phyloP scores from a whole-genome alignment of 2,329 filamentous ascomycete genomes.

The Fusarium zealandicum region DNA sequence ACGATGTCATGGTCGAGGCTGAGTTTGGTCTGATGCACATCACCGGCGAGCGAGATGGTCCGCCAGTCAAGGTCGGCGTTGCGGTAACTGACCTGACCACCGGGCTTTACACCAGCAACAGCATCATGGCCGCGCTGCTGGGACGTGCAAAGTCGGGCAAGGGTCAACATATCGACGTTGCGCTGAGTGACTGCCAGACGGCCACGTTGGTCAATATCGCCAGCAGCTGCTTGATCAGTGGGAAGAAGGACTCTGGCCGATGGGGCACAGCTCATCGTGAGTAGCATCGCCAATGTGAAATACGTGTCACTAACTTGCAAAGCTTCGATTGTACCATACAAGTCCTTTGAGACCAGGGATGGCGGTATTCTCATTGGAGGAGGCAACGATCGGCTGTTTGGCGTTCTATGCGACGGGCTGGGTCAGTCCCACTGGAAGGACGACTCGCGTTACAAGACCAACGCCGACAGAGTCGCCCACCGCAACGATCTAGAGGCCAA shows the following conservation, averaged over 20 bases:
- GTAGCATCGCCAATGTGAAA: conserved; percentile 29
- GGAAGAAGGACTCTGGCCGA: conserved; percentile 83
- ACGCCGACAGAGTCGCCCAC: conserved; percentile 70
- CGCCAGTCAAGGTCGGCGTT: conserved; percentile 96
- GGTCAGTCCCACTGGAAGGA: conserved; percentile 66
- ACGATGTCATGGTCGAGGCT: conserved; percentile 99
- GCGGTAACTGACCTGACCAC: conserved; percentile 97
- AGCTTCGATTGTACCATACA: conserved; percentile 98
- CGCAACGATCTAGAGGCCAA: conserved; percentile 77
- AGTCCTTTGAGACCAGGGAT: conserved; percentile 78
- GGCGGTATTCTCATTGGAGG: conserved; percentile 75
- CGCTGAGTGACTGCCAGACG: conserved; percentile 92
- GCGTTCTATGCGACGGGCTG: conserved; percentile 67
- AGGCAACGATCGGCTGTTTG: conserved; percentile 75
- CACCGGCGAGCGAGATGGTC: conserved; percentile 84
- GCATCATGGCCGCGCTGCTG: conserved; percentile 93
- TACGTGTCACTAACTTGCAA: neutral
- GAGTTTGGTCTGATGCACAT: conserved; percentile 99
- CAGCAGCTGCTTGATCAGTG: conserved; percentile 87
- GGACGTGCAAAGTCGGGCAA: conserved; percentile 74
- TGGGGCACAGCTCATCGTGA: conserved; percentile 97
- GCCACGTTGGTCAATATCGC: conserved; percentile 96
- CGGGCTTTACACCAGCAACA: conserved; percentile 92
- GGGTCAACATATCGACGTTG: conserved; percentile 92
- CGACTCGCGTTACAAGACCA: conserved; percentile 66